phyloP scores from a whole-genome alignment of 345 rosid genomes.

The Linum lewisii region DNA sequence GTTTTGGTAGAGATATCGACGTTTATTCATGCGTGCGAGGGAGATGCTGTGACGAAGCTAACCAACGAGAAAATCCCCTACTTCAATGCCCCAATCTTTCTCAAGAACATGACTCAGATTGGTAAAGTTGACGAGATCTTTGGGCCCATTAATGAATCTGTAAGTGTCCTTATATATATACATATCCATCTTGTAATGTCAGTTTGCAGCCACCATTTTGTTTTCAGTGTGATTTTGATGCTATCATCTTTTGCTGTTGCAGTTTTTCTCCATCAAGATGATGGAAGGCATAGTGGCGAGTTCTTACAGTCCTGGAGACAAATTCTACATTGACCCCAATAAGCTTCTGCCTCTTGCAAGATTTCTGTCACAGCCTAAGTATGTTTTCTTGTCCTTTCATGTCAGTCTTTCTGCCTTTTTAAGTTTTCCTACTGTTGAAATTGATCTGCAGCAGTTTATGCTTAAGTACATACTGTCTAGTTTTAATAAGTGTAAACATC shows the following conservation, averaged over 20 bases:
- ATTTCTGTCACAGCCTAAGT: conserved; percentile 96
- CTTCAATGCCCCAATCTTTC: conserved; percentile 77
- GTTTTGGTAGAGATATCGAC: conserved; percentile 62
- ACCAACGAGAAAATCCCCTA: conserved; percentile 68
- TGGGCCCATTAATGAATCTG: conserved; percentile 94
- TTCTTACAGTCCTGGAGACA: conserved; percentile 61
- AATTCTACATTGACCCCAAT: conserved; percentile 70
- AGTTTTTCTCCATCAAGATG: conserved; percentile 81
- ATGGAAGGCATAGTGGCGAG: conserved; percentile 93
- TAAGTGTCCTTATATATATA: no score
- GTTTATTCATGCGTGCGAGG: conserved; percentile 84
- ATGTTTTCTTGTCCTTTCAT: no score
- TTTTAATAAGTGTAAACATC: no score
- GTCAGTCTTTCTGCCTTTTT: not conserved
- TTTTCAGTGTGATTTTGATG: conserved; percentile 6
- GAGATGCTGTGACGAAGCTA: conserved; percentile 92
- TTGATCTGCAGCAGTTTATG: not conserved
- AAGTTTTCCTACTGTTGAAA: not conserved
- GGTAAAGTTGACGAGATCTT: conserved; percentile 96
- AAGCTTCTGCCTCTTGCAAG: conserved; percentile 80
- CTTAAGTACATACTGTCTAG: not conserved
- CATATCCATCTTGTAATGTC: not conserved
- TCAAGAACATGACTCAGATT: conserved; percentile 81
- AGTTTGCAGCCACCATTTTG: not conserved
- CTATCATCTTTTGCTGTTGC: no score